Base-by-base conservation (phyloP, 192 early-diverging fungal genomes). In the Gigaspora rosea region DNA sequence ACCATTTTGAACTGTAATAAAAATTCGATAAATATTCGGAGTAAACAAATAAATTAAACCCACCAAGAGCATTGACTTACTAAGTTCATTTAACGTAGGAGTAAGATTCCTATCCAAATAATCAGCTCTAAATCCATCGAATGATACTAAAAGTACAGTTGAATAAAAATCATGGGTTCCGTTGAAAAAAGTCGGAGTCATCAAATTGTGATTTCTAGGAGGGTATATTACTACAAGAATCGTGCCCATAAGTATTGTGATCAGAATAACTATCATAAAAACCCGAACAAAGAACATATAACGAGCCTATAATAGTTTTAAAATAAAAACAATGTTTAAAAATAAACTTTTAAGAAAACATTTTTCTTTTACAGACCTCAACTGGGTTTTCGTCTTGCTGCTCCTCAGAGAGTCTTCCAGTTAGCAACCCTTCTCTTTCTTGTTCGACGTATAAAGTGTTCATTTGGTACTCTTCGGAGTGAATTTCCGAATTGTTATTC, bases 111-210 rank as follows among this genome's bases (percentile, higher is more conserved):
- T 85, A 51, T 86, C 83, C 41, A 98, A 78, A 82, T 97, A 98
- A 76, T 96, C 93, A 36, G 90, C 85, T 49, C 95, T 85, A 81
- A 95, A 90, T 22, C 95, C 95, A 80, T 98, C 97, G 36, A 95
- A 83, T 2, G 94, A 96, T 15, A 98, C 76, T n/a, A 97, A 82
- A 54, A 98, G 88, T 1, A 95, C 83, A 11, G 90, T 92, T 18
- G 88, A 82, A 50, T 82, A 82, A 84, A 91, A 94, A 61, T 82
- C 78, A 56, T 89, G 87, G 13, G 92, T 90, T 13, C 92, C 92
- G 80, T 94, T 94, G 12, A 18, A 18, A 56, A 18, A 56, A 15
- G 18, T 18, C 52, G 15, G 52, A 56, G 52, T 15, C 12, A n/a
- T 56, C 18, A n/a, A 15, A 56, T 15, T 15, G n/a, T n/a, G n/a